Evolutionary conservation across 768 basidiomycete genomes (phyloP), one percentile per base, ranked within the genome.

Genomic region (Boletellus ananas): DNA sequence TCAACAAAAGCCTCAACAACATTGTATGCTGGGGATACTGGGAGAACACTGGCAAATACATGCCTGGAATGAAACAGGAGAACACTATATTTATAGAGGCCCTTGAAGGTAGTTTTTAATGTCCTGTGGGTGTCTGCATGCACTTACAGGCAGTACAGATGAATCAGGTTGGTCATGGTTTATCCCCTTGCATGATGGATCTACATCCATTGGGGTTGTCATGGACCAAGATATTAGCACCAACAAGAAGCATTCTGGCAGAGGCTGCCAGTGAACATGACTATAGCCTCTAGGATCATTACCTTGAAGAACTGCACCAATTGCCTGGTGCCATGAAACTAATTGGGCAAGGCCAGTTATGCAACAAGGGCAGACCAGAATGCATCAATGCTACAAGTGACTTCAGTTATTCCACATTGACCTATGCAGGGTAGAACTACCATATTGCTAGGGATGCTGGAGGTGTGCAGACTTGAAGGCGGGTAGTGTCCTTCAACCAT

Each of bases 11-110:
- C 17, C 45, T 37, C 25, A 37, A 37, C 45, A 45, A 37, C 27
- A 35, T 45, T 20, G 45, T 35, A 3, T 37, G 45, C 45, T 45
- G 45, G 35, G 45, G 45, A 18, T 45, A 37, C 45, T 45, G 45
- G 45, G 45, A 45, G 25, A 29, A 45, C 35, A 37, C 45, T 6
- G 18, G 18, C 2, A 45, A 29, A 14, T 45, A 45, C 25, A 37
- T 45, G 45, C 45, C 45, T 3, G 34, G 35, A 23, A 45, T 35
- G 45, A 34, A 31, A 14, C 43, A 33, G 1, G 43, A 44, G 9
- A 44, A 44, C 5, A 33, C 33, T 13, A 33, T 44, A 4, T 2
- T 44, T 14, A 44, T 44, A 18, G 43, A 44, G 5, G 18, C 43
- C 20, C 43, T 44, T 14, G 14, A 34, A 44, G 43, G 43, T 44